Percentiles rank a stretch among this genome's conserved stretches.
Conservation (phyloP, 257 asterid species). For the Solanum bulbocastanum region DNA sequence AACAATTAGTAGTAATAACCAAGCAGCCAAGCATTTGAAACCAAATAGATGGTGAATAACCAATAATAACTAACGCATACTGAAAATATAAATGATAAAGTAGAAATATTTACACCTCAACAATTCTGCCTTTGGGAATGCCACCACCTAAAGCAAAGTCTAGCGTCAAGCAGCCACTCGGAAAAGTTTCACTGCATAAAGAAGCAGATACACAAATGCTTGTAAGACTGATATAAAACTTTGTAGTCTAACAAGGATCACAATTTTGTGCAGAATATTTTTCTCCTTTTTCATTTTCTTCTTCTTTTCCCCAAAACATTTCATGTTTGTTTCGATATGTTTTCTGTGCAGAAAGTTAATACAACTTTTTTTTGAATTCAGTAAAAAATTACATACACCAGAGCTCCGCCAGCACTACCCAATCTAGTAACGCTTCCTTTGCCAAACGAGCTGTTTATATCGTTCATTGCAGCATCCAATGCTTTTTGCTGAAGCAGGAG, state of each 20-base stretch:
- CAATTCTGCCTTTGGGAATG: constrained; percentile 93
- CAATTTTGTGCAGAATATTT: background rate
- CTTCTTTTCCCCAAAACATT: background rate
- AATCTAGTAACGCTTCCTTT: constrained; percentile 96
- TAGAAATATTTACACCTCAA: constrained; percentile 46
- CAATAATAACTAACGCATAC: background rate
- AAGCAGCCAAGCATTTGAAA: background rate
- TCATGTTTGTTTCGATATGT: background rate
- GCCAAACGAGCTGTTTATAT: constrained; percentile 89
- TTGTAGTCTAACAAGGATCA: background rate
- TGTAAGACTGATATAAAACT: background rate
- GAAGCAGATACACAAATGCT: background rate
- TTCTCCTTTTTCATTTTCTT: background rate
- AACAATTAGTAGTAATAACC: background rate
- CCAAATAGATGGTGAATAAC: background rate
- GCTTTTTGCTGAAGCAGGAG: constrained; percentile 66
- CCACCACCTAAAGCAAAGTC: constrained; percentile 99
- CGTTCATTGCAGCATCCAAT: constrained; percentile 92
- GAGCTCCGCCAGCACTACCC: constrained; percentile 97
- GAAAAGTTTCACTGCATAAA: constrained; percentile 82
- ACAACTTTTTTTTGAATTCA: background rate
- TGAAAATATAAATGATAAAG: background rate
- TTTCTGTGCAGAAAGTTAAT: background rate
- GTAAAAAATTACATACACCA: constrained; percentile 54
- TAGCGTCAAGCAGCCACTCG: constrained; percentile 87